phyloP scores from a whole-genome alignment of 768 basidiomycete species.

The Cantharellus cinnabarinus region DNA sequence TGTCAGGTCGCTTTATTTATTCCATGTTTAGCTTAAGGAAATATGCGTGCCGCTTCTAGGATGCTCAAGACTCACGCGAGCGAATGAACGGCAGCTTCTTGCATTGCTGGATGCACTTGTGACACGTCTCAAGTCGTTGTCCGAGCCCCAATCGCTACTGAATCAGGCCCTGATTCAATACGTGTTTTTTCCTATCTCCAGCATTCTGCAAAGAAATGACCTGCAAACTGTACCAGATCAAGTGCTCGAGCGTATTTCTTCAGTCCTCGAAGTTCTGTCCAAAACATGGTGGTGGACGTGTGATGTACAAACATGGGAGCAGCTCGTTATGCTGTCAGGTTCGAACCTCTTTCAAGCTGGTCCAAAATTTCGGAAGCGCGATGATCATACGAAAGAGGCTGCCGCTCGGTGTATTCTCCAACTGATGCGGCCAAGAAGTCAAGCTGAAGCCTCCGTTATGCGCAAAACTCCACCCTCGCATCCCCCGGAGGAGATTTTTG shows the following conservation, averaged over 20 bases:
- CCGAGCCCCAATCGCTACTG: slow-evolving; percentile 22
- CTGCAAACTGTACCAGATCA: slow-evolving; percentile 54
- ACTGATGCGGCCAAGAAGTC: slow-evolving; percentile 34
- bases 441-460: slow-evolving; percentile 6
- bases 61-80: slow-evolving; percentile 39
- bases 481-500: slow-evolving; percentile 15
- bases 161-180: slow-evolving; percentile 54
- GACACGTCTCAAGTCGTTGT: slow-evolving; percentile 14
- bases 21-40: slow-evolving; percentile 29
- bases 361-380: slow-evolving; percentile 35
- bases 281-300: slow-evolving; percentile 74
- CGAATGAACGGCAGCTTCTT: slow-evolving; percentile 27
- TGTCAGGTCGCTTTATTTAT: too few relatives aligned
- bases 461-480: slow-evolving; percentile 3
- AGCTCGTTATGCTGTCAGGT: slow-evolving; percentile 59
- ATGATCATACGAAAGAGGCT: slow-evolving; percentile 68
- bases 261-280: slow-evolving; percentile 35
- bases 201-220: slow-evolving; percentile 58
- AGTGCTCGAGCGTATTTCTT: slow-evolving; percentile 53
- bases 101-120: slow-evolving; percentile 30
- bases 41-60: slow-evolving; percentile 68
- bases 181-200: slow-evolving; percentile 70
- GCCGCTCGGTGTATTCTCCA: slow-evolving; percentile 45
- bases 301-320: slow-evolving; percentile 58
- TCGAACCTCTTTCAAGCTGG: slow-evolving; percentile 26